Conservation (phyloP, 2,329 filamentous ascomycete genomes). For the Gaeumannomyces tritici region DNA sequence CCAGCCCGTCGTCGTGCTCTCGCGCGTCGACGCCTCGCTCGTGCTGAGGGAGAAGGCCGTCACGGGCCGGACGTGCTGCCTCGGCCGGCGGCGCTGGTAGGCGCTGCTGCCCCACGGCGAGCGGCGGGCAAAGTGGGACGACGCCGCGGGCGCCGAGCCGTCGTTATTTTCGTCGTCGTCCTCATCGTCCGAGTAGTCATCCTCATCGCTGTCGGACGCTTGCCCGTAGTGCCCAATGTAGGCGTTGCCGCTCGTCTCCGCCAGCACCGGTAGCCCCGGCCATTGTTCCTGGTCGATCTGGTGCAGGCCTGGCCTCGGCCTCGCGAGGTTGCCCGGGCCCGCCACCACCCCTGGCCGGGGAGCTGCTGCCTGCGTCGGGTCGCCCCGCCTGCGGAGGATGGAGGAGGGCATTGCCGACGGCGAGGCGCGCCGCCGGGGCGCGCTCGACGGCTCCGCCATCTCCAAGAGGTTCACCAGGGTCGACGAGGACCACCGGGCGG, state of each 20-base stretch:
- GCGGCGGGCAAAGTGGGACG: too few relatives aligned
- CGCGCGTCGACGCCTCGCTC: neutral
- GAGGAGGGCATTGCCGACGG: neutral
- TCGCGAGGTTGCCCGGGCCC: too few relatives aligned
- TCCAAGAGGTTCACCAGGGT: neutral
- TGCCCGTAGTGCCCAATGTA: neutral
- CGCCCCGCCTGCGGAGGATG: neutral
- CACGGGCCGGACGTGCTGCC: neutral
- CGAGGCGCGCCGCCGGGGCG: too few relatives aligned
- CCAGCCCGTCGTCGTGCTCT: neutral
- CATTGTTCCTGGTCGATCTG: neutral
- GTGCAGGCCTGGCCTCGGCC: neutral
- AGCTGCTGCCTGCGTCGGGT: too few relatives aligned
- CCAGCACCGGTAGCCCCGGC: neutral
- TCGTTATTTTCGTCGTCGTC: too few relatives aligned
- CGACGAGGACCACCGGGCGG: neutral
- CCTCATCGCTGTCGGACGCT: neutral
- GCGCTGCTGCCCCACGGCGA: neutral
- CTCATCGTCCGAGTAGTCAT: neutral
- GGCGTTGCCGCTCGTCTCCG: too few relatives aligned
- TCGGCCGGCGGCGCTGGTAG: neutral
- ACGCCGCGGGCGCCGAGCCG: too few relatives aligned
- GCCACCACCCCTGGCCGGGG: too few relatives aligned
- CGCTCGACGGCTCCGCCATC: neutral
- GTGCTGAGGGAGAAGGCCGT: neutral